These are phyloP conservation scores for Mikania micrantha DNA, from an alignment of 129 eudicot species.

Conservation along the genomic window DNA sequence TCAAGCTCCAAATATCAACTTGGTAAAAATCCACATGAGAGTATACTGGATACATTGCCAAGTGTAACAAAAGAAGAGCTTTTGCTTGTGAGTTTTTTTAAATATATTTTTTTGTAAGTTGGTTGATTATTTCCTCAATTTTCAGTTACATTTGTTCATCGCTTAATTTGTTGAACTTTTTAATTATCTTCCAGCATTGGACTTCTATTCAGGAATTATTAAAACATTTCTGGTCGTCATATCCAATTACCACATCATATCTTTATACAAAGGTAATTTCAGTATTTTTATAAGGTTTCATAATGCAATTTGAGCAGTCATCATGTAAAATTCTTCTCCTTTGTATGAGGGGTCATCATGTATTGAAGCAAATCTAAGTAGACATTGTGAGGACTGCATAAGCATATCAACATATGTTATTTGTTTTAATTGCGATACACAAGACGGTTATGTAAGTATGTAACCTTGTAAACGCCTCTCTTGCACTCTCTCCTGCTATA, in stretches of 20 bases:
- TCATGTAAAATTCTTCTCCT: too few species aligned
- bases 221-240: constrained; percentile 97
- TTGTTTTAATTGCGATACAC: too few species aligned
- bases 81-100: constrained; percentile 56
- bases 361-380: too few species aligned
- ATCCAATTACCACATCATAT: constrained; percentile 78
- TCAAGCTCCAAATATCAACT: constrained; percentile 73
- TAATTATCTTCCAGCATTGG: constrained; percentile 63
- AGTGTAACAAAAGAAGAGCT: constrained; percentile 66
- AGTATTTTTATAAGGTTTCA: neutral
- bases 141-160: constrained; percentile 8
- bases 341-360: too few species aligned
- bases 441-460: too few species aligned
- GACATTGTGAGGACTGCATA: too few species aligned
- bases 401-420: too few species aligned
- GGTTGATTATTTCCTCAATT: constrained; percentile 2
- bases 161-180: neutral
- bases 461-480: too few species aligned
- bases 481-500: too few species aligned
- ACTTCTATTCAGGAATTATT: constrained; percentile 81
- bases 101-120: neutral
- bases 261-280: constrained; percentile 62
- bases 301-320: neutral
- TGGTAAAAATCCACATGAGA: constrained; percentile 76
- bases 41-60: constrained; percentile 84